Evolutionary conservation across 176 grass and related monocot genomes (phyloP), one percentile per base, ranked within the genome.

Genomic region (sorghum (Sorghum bicolor)): DNA sequence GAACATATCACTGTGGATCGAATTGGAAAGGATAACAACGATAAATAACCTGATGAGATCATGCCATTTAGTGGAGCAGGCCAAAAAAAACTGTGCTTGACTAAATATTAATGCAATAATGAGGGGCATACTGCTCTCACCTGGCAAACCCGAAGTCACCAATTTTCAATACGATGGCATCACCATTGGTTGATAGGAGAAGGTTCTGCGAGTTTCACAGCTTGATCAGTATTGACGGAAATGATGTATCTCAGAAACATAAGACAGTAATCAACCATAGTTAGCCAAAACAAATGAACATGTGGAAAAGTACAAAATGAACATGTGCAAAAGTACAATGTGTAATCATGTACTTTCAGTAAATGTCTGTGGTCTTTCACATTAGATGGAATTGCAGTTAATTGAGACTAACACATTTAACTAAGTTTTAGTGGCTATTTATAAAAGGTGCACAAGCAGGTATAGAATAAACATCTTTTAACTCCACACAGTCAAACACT

Each of bases 91-190:
- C 7, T 60, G 9, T 70, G 24, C 4, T 64, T 38, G 11, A 55
- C 65, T n/a, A 78, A 71, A 22, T 24, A 44, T 75, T 29, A 40
- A 75, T 13, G 24, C 16, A 78, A 78, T 24, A 19, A 44, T 22
- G 10, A 48, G 52, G 31, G 10, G 36, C 33, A 77, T 52, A 44
- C 70, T 70, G 12, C 64, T 68, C 70, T 83, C 82, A 94, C 92
- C 85, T 92, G 19, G 92, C 89, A 77, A 94, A 89, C 55, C 92
- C 89, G 74, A 94, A 94, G 87, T 92, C 92, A 22, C 89, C 92
- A 68, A 94, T 94, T 79, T 92, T 92, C 79, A 94, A 39, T 43
- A 89, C 65, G 37, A 86, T 73, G 29, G 16, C 36, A 73, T 88
- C 89, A 80, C 76, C 87, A 47, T 60, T 74, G 44, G 67, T 83